phyloP scores from a whole-genome alignment of 805 yeast species.

The Alloascoidea hylecoeti region DNA sequence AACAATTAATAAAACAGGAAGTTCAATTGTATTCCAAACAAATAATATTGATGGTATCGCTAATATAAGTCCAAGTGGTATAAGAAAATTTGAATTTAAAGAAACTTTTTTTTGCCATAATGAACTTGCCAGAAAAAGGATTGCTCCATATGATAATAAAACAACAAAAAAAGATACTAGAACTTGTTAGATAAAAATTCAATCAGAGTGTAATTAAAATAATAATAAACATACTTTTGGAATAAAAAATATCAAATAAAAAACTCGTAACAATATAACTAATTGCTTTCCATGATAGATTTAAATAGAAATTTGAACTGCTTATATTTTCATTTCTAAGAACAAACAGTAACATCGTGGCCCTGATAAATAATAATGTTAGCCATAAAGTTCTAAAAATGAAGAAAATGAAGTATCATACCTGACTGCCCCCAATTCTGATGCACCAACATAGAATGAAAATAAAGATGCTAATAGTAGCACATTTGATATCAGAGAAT shows the following conservation, averaged over 20 bases:
- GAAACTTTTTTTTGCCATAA: not conserved
- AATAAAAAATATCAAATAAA: not conserved
- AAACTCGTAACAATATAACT: not conserved
- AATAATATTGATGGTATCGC: conserved; percentile 6
- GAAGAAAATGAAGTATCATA: too few species aligned
- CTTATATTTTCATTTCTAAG: not conserved
- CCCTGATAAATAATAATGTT: too few species aligned
- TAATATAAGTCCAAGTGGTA: conserved; percentile 8
- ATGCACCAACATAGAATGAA: too few species aligned
- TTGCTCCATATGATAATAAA: conserved; percentile 1
- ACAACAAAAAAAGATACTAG: conserved; percentile 4
- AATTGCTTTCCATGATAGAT: not conserved
- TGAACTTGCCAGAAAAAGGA: not conserved
- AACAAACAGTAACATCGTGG: not conserved
- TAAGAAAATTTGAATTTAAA: conserved; percentile 3
- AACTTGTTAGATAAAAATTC: conserved; percentile 9
- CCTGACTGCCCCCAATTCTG: too few species aligned
- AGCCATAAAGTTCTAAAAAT: too few species aligned
- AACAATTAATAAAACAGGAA: conserved; percentile 10
- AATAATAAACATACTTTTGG: not conserved
- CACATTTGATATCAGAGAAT: too few species aligned
- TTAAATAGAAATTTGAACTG: not conserved
- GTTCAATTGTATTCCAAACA: conserved; percentile 5
- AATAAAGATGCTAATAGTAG: too few species aligned
- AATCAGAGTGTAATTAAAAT: not conserved